Base-by-base conservation (phyloP, 495 filamentous ascomycete genomes). In the Neurospora sublineolata region DNA sequence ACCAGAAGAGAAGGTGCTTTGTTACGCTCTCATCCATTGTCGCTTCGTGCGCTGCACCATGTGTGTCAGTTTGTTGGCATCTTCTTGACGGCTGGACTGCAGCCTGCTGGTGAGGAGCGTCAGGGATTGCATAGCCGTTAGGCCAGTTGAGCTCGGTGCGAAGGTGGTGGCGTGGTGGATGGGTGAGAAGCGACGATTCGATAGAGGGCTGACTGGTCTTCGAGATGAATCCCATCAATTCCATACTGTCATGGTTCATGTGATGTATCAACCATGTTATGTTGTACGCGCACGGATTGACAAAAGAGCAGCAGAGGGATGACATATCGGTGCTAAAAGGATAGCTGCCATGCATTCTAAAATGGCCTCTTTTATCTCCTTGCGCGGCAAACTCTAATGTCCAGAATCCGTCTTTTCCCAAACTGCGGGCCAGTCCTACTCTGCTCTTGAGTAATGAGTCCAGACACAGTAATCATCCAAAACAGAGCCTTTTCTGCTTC, bases 401-500 rank as follows among this genome's bases (percentile, higher is more conserved):
- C 20, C 20, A 27, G 11, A 52, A 52, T 7, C 20, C 10, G 44
- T 27, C 20, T 27, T 23, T 52, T 52, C 6, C 20, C 44, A 52
- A 52, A 52, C 20, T 1, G n/a, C 20, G 44, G 44, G 44, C 20
- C 20, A 52, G 20, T 12, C 20, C 4, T 23, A 46, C 10, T 46
- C 10, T 52, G 44, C 44, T 23, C 4, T 27, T 52, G 44, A 12
- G 27, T 10, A 12, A 27, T 6, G 20, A 23, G n/a, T 52, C 4
- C 52, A 33, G 27, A 60, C 52, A 60, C 12, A 60, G 14, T 9
- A 18, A 33, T 60, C 27, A 83, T 42, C 81, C 78, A 74, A 86
- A 85, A 69, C 75, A 79, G 1, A 86, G 75, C 74, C 82, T 84
- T 67, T 80, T 84, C 77, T 86, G 84, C 72, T 69, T 79, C 9